These are phyloP conservation scores for Stramenopiles sp. DNA, from an alignment of 352 stramenopile species.

Conservation along the genomic window DNA sequence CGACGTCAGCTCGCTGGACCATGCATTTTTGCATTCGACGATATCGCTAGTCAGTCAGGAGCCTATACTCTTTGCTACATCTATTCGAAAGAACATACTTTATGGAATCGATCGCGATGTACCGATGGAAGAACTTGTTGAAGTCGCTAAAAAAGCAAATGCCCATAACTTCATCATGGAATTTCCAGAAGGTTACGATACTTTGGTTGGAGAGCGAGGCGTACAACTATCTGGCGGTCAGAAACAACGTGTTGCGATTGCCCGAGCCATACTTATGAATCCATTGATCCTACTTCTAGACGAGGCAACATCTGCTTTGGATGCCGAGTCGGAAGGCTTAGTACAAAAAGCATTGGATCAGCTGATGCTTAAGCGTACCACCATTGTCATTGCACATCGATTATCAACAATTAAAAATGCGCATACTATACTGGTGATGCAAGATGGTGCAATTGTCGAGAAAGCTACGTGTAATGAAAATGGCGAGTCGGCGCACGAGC, in stretches of 20 bases:
- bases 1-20: background rate
- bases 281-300: slow-evolving; percentile 61
- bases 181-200: slow-evolving; percentile 3
- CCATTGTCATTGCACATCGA: slow-evolving; percentile 78
- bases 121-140: background rate
- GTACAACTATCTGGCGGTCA: background rate
- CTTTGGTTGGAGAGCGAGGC: background rate
- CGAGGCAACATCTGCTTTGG: slow-evolving; percentile 54
- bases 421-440: slow-evolving; percentile 79
- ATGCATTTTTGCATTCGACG: background rate
- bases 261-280: slow-evolving; percentile 65
- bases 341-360: slow-evolving; percentile 50
- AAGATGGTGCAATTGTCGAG: slow-evolving; percentile 68
- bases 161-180: background rate
- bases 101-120: background rate
- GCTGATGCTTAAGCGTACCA: slow-evolving; percentile 36
- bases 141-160: background rate
- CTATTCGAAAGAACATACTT: slow-evolving; percentile 1
- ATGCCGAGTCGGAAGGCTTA: slow-evolving; percentile 44
- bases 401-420: slow-evolving; percentile 75
- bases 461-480: slow-evolving; percentile 62
- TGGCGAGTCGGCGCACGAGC: background rate
- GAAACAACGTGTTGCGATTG: slow-evolving; percentile 62
- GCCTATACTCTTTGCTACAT: slow-evolving; percentile 13
- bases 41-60: slow-evolving; percentile 13